These are phyloP conservation scores for Pancytospora epiphaga DNA, from an alignment of 371 early-diverging fungal genomes.

Conservation along the genomic window DNA sequence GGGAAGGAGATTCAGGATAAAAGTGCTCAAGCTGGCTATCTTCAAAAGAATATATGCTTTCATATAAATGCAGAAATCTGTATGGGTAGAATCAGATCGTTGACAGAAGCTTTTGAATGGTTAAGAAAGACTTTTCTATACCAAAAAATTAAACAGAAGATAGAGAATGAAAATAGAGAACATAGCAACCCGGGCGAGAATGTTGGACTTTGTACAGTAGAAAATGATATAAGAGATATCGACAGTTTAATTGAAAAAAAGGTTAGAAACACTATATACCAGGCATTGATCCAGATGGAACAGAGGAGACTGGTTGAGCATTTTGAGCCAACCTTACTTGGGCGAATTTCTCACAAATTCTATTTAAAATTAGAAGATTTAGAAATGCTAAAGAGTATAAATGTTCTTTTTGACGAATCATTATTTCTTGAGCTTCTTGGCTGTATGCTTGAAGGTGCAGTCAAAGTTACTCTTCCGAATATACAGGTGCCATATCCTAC, in stretches of 20 bases:
- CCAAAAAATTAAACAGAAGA: constrained; percentile 67
- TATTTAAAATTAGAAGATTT: neutral
- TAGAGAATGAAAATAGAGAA: neutral
- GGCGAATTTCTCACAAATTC: neutral
- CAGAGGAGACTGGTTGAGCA: neutral
- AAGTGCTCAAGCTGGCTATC: constrained; percentile 86
- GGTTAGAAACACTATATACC: neutral
- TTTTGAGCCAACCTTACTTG: neutral
- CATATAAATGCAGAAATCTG: constrained; percentile 88
- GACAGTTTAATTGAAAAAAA: neutral
- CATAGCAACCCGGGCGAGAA: too few relatives aligned
- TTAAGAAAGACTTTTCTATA: constrained; percentile 86
- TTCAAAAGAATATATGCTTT: constrained; percentile 74
- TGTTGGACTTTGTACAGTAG: neutral
- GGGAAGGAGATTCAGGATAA: constrained; percentile 79
- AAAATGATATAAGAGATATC: neutral
- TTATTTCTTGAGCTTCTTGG: neutral
- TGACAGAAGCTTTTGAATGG: constrained; percentile 86
- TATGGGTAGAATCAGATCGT: constrained; percentile 72
- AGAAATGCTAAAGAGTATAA: neutral
- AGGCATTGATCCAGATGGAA: neutral
- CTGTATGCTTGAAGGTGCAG: neutral
- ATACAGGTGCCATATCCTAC: neutral
- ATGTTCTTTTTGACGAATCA: neutral
- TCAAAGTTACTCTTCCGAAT: neutral